Evolutionary conservation across 2,329 filamentous ascomycete genomes (phyloP).

Genomic region (Xylaria sp.): DNA sequence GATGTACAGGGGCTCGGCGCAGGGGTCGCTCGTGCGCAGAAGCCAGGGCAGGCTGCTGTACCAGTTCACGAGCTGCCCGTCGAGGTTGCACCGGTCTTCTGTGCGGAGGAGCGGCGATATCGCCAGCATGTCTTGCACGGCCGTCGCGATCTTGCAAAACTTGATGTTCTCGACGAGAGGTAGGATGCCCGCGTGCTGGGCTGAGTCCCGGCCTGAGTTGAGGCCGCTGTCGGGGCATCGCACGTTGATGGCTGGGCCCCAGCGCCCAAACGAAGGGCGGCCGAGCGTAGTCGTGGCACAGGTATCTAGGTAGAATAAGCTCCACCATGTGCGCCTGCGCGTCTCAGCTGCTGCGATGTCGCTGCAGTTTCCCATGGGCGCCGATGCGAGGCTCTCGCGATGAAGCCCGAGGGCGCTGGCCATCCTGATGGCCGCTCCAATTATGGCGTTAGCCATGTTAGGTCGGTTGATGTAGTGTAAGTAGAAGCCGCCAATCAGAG

Average conservation of each 20-base stretch:
- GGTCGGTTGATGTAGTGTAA: conserved; percentile 82
- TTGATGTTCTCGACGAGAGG: conserved; percentile 80
- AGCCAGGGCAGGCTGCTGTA: conserved; percentile 76
- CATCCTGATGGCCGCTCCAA: conserved; percentile 77
- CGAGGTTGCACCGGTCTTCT: conserved; percentile 73
- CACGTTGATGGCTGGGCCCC: conserved; percentile 75
- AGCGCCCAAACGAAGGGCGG: conserved; percentile 75
- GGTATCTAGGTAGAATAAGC: conserved; percentile 77
- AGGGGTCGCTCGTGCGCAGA: conserved; percentile 71
- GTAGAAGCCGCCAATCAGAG: conserved; percentile 79
- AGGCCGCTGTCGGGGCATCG: conserved; percentile 67
- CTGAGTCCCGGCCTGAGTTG: conserved; percentile 61
- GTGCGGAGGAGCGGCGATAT: conserved; percentile 74
- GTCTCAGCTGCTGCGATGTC: conserved; percentile 68
- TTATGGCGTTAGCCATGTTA: conserved; percentile 79
- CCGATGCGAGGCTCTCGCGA: conserved; percentile 65
- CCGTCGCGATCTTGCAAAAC: conserved; percentile 82
- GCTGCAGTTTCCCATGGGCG: conserved; percentile 51
- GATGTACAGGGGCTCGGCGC: conserved; percentile 75
- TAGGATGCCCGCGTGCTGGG: conserved; percentile 72
- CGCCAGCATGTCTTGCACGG: conserved; percentile 80
- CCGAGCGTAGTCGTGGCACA: conserved; percentile 79
- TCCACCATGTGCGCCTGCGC: conserved; percentile 78
- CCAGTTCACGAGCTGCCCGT: conserved; percentile 77
- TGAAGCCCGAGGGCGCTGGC: conserved; percentile 79